Evolutionary conservation across 2,329 filamentous ascomycete genomes (phyloP), one percentile per base, ranked within the genome.

Genomic region (Phialocephala subalpina): DNA sequence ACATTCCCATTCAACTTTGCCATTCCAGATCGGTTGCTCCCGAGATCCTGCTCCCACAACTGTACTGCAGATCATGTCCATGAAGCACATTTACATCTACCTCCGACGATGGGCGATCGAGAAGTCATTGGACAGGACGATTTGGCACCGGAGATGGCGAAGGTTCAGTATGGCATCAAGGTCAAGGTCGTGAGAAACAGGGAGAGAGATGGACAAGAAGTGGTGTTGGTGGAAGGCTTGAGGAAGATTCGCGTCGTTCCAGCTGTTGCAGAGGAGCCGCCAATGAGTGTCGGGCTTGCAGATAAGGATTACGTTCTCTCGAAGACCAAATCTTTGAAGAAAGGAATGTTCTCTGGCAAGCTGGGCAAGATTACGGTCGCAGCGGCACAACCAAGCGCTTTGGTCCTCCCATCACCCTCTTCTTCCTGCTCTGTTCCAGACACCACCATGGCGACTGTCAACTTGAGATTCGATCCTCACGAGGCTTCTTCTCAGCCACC

Each of bases 321-420:
- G 0, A 73, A 72, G 47, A 69, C 72, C 11, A 77, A 77, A 59
- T 60, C 66, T 0, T 64, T 77, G 35, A 73, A 70, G 58, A 76
- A 77, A 52, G 74, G 75, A 1, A 63, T 77, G 33, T 77, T 77
- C 56, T 76, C 74, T 27, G 75, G 76, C 12, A 76, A 74, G 58
- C 65, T 77, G 1, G 76, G 76, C 52, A 73, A 67, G 22, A 75
- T 77, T 49, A 76, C 75, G 0, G 71, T 75, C 20, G 73, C 74
- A 11, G 70, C 75, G 27, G 67, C 67, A 7, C 76, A 77, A 65
- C 68, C 76, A 14, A 62, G 66, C 27, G 74, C 76, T 5, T 64
- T 77, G 16, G 62, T 73, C n/a, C 70, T 76, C 12, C 70, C 72
- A 47, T 57, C 73, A n/a, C 71, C 73, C 33, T 62, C 66, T n/a